Evolutionary conservation across 2,329 filamentous ascomycete species (phyloP), one percentile per base, ranked within the genome.

Genomic region (Phialemonium atrogriseum): DNA sequence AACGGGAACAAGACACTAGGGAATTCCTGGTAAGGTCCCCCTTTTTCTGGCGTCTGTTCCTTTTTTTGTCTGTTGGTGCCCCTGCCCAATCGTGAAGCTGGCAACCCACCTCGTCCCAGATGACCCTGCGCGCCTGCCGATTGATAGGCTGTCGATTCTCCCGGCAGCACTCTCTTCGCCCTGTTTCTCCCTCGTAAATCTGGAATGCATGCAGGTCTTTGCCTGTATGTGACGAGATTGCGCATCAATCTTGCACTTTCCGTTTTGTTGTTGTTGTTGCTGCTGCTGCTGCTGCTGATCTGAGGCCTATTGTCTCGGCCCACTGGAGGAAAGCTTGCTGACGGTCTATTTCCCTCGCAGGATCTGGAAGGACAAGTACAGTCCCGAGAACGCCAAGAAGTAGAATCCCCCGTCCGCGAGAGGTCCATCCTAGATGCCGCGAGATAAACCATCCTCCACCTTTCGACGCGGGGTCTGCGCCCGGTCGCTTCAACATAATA

Each of bases 301-400:
- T n/a, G n/a, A n/a, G 27, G 21, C 9, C 10, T 7, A 14, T 13
- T 22, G 13, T 32, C 26, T 37, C 15, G 25, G 6, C 9, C n/a
- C 11, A 18, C 33, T 27, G 23, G n/a, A n/a, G n/a, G n/a, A n/a
- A n/a, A n/a, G 35, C 35, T 34, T 32, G 30, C 19, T 35, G 13
- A 30, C 24, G 6, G 23, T 19, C 24, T 29, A 16, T 25, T 37
- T 12, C 16, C 20, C 28, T 31, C 21, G 46, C 52, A 94, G 86
- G 88, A 95, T 96, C 52, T 95, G 89, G 86, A 96, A 96, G 58
- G 87, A 94, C 41, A 96, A 96, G 62, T 95, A 96, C 62, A 72
- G 72, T 48, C 66, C 70, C 20, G 60, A 47, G 31, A 59, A 54
- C 38, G 52, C 51, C 42, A 61, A 68, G 51, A 62, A 67, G 43